Evolutionary conservation across 495 filamentous ascomycete species (phyloP).

Genomic region (Melanomma pulvis-pyrius): DNA sequence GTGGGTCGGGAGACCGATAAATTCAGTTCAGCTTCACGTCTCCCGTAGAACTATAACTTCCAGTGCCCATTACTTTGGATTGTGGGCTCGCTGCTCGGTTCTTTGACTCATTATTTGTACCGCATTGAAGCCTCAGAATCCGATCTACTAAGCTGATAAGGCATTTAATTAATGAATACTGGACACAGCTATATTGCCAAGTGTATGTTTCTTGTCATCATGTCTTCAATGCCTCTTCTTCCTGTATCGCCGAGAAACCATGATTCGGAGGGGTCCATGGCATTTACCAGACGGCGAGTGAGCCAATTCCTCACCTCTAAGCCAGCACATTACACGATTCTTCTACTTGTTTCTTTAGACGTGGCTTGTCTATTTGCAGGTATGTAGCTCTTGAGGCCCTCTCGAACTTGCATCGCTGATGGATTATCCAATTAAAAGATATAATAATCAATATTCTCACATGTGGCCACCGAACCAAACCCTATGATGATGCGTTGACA

Average conservation of each 20-base stretch:
- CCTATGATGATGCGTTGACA: slow-evolving; percentile 46
- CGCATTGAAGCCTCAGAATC: neutral
- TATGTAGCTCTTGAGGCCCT: neutral
- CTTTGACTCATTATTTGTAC: too few relatives aligned
- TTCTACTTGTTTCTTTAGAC: slow-evolving; percentile 60
- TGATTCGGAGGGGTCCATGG: neutral
- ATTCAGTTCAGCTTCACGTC: too few relatives aligned
- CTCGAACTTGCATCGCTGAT: neutral
- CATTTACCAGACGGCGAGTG: slow-evolving; percentile 24
- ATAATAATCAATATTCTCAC: slow-evolving; percentile 64
- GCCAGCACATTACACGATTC: slow-evolving; percentile 60
- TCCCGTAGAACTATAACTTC: too few relatives aligned
- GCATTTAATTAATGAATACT: neutral
- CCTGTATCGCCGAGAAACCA: neutral
- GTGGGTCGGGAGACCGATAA: neutral
- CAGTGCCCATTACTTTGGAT: too few relatives aligned
- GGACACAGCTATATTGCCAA: neutral
- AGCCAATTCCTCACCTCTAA: slow-evolving; percentile 55
- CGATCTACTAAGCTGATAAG: neutral
- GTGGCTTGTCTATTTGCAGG: slow-evolving; percentile 60
- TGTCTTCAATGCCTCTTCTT: neutral
- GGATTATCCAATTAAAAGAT: slow-evolving; percentile 38
- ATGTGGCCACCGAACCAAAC: slow-evolving; percentile 54
- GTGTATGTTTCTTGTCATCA: neutral
- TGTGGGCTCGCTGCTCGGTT: too few relatives aligned